These are phyloP conservation scores for Calonectria leucothoes DNA, from an alignment of 2,329 filamentous ascomycete genomes.

Conservation along the genomic window DNA sequence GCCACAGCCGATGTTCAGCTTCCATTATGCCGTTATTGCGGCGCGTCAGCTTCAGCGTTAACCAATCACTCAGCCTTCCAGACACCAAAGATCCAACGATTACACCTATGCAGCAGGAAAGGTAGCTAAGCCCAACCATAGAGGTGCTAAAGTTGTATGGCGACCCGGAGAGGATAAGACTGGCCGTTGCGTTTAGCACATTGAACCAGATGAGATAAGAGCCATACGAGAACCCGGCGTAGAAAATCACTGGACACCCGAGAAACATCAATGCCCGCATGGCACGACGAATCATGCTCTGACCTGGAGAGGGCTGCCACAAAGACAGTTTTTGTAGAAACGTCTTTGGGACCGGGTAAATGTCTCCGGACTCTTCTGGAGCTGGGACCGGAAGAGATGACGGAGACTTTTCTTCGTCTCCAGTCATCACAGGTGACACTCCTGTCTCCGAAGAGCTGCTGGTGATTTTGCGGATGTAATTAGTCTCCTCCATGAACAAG, in stretches of 20 bases:
- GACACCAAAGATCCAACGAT: constrained; percentile 43
- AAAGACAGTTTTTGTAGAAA: constrained; percentile 56
- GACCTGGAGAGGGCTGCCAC: constrained; percentile 48
- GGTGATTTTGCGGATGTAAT: constrained; percentile 54
- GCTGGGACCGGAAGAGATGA: not conserved
- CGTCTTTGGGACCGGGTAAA: constrained; percentile 45
- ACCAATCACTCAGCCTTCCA: constrained; percentile 51
- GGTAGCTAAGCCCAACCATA: constrained; percentile 53
- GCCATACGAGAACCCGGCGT: constrained; percentile 55
- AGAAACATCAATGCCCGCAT: constrained; percentile 51
- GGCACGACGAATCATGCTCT: constrained; percentile 50
- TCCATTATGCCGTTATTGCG: constrained; percentile 55
- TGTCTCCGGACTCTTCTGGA: constrained; percentile 1
- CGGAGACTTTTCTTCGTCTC: constrained; percentile 17
- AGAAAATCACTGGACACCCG: constrained; percentile 56
- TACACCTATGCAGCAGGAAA: constrained; percentile 51
- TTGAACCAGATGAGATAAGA: constrained; percentile 57
- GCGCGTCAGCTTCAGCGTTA: constrained; percentile 52
- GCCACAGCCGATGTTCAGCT: constrained; percentile 56
- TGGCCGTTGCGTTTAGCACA: constrained; percentile 57
- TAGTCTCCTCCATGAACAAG: constrained; percentile 70
- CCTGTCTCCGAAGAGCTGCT: not conserved
- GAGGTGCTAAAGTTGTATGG: constrained; percentile 54
- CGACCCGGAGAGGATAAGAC: constrained; percentile 49
- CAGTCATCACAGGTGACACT: not conserved